phyloP scores from a whole-genome alignment of 768 basidiomycete species.

The Macrolepiota dolichaula region DNA sequence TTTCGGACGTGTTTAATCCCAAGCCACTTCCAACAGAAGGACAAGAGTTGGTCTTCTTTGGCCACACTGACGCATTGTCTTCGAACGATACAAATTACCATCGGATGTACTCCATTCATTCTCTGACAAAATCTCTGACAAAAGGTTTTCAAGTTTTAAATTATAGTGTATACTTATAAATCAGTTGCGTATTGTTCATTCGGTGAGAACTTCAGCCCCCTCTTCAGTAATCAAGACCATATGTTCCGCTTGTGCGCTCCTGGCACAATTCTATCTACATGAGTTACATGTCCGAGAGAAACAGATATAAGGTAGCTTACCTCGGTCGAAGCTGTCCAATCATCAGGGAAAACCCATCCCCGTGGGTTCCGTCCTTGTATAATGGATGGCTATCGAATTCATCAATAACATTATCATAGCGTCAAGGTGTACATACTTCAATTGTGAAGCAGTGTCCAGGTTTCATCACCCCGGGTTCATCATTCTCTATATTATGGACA shows the following conservation, averaged over 20 bases:
- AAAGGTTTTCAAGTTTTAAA: too few relatives aligned
- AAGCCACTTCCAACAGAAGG: too few relatives aligned
- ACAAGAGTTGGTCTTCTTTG: too few relatives aligned
- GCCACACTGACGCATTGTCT: too few relatives aligned
- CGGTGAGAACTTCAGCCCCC: constrained; percentile 78
- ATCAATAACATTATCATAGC: neutral
- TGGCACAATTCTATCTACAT: constrained; percentile 62
- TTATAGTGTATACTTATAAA: too few relatives aligned
- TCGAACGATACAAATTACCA: too few relatives aligned
- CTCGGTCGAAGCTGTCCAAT: constrained; percentile 91
- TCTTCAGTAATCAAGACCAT: constrained; percentile 80
- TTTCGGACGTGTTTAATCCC: too few relatives aligned
- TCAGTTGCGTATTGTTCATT: constrained; percentile 11
- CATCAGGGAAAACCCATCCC: constrained; percentile 84
- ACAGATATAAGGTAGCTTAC: constrained; percentile 32
- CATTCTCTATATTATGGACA: constrained; percentile 52
- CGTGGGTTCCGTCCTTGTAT: constrained; percentile 69
- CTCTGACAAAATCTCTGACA: too few relatives aligned
- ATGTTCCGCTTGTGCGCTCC: constrained; percentile 86
- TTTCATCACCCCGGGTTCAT: constrained; percentile 77
- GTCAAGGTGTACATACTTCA: constrained; percentile 47
- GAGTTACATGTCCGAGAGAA: neutral
- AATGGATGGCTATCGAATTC: constrained; percentile 55
- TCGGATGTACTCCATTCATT: too few relatives aligned
- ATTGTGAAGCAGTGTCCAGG: constrained; percentile 93